phyloP scores from a whole-genome alignment of 805 yeast species.

The Maudiozyma barnettii region DNA sequence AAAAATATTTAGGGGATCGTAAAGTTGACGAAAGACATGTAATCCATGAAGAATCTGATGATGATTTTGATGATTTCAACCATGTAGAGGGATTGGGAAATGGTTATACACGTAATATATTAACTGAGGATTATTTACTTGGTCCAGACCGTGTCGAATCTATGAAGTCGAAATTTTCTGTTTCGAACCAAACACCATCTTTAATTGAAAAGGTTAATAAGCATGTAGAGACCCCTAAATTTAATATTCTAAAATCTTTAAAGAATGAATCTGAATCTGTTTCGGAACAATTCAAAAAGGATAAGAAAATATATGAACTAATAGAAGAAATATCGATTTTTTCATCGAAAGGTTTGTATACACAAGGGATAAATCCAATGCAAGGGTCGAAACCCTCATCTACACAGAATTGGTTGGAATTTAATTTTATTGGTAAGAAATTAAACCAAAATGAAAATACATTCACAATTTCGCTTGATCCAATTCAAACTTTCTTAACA shows the following conservation, averaged over 20 bases:
- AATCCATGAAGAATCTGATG: slow-evolving; percentile 1
- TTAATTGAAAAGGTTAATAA: slow-evolving; percentile 8
- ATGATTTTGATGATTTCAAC: slow-evolving; percentile 21
- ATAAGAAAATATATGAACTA: slow-evolving; percentile 15
- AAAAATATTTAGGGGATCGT: slow-evolving; percentile 15
- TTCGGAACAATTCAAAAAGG: slow-evolving; percentile 17
- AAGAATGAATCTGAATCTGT: slow-evolving; percentile 14
- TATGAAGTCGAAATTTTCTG: neutral
- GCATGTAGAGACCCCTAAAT: slow-evolving; percentile 19
- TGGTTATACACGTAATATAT: slow-evolving; percentile 24
- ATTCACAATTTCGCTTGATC: slow-evolving; percentile 23
- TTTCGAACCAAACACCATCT: neutral
- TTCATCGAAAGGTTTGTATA: slow-evolving; percentile 22
- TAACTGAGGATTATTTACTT: slow-evolving; percentile 24
- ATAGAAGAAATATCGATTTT: slow-evolving; percentile 19
- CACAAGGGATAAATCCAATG: slow-evolving; percentile 23
- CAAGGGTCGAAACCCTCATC: slow-evolving; percentile 24
- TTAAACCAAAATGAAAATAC: slow-evolving; percentile 21
- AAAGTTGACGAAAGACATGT: neutral
- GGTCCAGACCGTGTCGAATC: slow-evolving; percentile 12
- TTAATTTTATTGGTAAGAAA: slow-evolving; percentile 19
- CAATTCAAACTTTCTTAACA: slow-evolving; percentile 24
- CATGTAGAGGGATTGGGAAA: slow-evolving; percentile 28
- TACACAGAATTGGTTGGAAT: slow-evolving; percentile 26
- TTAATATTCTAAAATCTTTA: slow-evolving; percentile 22